Evolutionary conservation across 768 basidiomycete species (phyloP).

Genomic region (Mycena chlorophos): DNA sequence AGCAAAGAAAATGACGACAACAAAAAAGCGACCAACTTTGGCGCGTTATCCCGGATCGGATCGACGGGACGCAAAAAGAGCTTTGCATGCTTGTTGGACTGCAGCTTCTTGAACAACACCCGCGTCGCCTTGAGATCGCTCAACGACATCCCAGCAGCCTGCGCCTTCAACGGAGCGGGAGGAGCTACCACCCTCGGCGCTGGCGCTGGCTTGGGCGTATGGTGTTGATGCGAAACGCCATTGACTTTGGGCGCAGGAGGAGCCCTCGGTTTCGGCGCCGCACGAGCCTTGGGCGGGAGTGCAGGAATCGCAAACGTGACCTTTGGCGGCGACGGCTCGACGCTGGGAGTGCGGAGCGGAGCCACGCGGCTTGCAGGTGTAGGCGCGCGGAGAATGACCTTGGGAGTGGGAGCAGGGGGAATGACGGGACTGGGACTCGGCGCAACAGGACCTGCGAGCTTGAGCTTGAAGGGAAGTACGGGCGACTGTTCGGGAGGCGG

Average conservation of each 20-base stretch:
- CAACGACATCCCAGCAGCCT: constrained; percentile 72
- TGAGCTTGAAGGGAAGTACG: constrained; percentile 43
- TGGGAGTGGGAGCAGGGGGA: constrained; percentile 28
- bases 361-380: constrained; percentile 26
- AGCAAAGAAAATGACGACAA: neutral
- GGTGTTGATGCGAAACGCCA: constrained; percentile 24
- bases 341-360: constrained; percentile 27
- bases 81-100: constrained; percentile 66
- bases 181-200: neutral
- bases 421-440: constrained; percentile 28
- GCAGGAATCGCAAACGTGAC: constrained; percentile 40
- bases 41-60: constrained; percentile 88
- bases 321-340: constrained; percentile 7
- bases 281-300: constrained; percentile 41
- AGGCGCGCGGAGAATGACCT: constrained; percentile 22
- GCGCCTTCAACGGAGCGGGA: constrained; percentile 59
- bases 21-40: constrained; percentile 54
- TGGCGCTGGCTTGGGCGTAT: constrained; percentile 41
- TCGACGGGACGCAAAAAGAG: constrained; percentile 91
- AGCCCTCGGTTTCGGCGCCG: constrained; percentile 21
- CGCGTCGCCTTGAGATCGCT: constrained; percentile 76
- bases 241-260: constrained; percentile 29
- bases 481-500: constrained; percentile 43
- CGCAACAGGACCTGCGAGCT: constrained; percentile 41
- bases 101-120: constrained; percentile 78